These are phyloP conservation scores for Penicillium sp. DNA, from an alignment of 2,329 filamentous ascomycete species.

Conservation along the genomic window DNA sequence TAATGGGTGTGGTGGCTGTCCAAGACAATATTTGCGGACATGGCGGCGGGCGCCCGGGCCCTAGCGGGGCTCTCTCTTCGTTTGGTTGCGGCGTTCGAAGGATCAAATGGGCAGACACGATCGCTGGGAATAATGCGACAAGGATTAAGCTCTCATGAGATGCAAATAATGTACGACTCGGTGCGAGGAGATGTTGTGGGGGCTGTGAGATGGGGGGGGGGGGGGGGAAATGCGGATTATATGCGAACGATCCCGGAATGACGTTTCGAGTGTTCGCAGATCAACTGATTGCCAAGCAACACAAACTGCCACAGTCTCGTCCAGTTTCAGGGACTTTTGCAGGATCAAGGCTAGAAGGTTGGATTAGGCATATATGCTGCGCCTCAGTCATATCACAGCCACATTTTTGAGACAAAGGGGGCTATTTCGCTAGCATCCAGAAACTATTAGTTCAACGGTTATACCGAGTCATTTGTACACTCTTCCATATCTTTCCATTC, in stretches of 20 bases:
- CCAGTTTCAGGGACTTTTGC: not conserved
- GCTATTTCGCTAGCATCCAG: not conserved
- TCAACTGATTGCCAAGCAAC: constrained; percentile 14
- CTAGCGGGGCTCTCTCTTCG: constrained; percentile 5
- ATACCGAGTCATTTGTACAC: not conserved
- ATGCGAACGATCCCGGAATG: constrained; percentile 19
- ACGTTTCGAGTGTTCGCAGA: constrained; percentile 19
- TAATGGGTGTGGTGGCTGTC: constrained; percentile 45
- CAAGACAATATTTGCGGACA: constrained; percentile 48
- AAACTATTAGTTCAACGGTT: not conserved
- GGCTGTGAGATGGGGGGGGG: constrained; percentile 1
- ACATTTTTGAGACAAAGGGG: constrained; percentile 3
- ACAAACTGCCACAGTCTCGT: not conserved
- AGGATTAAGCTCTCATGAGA: not conserved
- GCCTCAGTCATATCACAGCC: constrained; percentile 12
- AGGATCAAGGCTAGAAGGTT: not conserved
- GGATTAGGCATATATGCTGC: constrained; percentile 4
- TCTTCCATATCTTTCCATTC: no score
- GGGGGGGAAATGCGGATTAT: constrained; percentile 13
- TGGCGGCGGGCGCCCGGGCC: constrained; percentile 29
- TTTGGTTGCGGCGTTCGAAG: not conserved
- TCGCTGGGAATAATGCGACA: not conserved
- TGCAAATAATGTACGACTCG: not conserved
- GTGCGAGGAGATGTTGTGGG: constrained; percentile 1
- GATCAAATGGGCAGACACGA: not conserved